Conservation (phyloP, 139 green algal species). For the Tetradesmus lagerheimii region DNA sequence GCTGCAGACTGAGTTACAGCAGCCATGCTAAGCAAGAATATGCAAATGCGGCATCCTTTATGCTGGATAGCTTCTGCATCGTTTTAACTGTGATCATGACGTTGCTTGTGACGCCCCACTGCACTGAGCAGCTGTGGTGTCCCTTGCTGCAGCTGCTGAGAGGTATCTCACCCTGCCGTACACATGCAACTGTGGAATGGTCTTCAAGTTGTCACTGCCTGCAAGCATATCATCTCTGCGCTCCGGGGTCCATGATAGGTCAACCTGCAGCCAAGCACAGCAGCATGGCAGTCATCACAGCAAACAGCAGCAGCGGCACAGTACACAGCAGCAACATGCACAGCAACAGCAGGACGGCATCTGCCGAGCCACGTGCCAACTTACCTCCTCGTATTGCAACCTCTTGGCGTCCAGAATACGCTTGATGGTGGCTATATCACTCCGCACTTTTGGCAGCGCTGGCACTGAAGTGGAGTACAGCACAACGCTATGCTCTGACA, state of each 20-base stretch:
- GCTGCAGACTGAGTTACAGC: too few relatives aligned
- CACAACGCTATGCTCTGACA: slow-evolving; percentile 48
- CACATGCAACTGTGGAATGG: slow-evolving; percentile 75
- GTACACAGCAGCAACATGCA: too few relatives aligned
- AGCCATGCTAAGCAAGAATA: too few relatives aligned
- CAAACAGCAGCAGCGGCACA: background rate
- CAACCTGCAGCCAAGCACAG: slow-evolving; percentile 58
- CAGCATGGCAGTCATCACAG: background rate
- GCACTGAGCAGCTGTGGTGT: background rate
- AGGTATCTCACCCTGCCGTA: slow-evolving; percentile 52
- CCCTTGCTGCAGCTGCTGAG: background rate
- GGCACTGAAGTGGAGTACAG: slow-evolving; percentile 64
- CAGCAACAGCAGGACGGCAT: background rate
- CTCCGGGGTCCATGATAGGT: slow-evolving; percentile 57
- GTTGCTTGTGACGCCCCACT: too few relatives aligned
- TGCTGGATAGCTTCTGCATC: too few relatives aligned
- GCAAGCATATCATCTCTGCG: slow-evolving; percentile 60
- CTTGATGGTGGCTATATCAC: slow-evolving; percentile 63
- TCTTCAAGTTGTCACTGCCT: slow-evolving; percentile 44
- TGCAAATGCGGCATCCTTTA: too few relatives aligned
- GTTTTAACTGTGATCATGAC: too few relatives aligned
- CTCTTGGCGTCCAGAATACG: slow-evolving; percentile 68
- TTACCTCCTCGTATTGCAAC: slow-evolving; percentile 49
- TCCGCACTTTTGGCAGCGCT: slow-evolving; percentile 58
- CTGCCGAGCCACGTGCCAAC: background rate